Evolutionary conservation across 176 grass and related monocot species (phyloP).

Genomic region (Oryza longistaminata): DNA sequence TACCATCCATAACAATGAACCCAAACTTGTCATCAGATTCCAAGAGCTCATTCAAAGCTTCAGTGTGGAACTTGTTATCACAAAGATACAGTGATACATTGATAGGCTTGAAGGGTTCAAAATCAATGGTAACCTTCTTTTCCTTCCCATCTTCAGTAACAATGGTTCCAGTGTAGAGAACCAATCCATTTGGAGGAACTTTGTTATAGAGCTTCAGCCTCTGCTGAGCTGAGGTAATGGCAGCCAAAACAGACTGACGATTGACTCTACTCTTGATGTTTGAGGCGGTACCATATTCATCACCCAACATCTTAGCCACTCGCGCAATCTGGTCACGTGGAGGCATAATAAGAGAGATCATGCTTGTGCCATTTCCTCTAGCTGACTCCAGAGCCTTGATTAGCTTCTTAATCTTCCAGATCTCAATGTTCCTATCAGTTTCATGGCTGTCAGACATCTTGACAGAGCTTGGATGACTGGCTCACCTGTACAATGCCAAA

Average conservation of each 20-base stretch:
- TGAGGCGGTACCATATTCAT: slow-evolving; percentile 60
- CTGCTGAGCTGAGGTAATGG: slow-evolving; percentile 59
- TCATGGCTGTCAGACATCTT: slow-evolving; percentile 59
- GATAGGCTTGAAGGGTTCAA: slow-evolving; percentile 63
- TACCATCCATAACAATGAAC: slow-evolving; percentile 65
- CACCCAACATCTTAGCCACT: slow-evolving; percentile 63
- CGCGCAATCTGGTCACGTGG: slow-evolving; percentile 51
- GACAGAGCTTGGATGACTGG: slow-evolving; percentile 1
- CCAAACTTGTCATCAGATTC: slow-evolving; percentile 62
- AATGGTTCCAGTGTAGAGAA: slow-evolving; percentile 65
- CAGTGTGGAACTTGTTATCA: slow-evolving; percentile 62
- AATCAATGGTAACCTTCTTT: slow-evolving; percentile 63
- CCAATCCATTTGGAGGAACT: slow-evolving; percentile 56
- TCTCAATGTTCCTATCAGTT: slow-evolving; percentile 60
- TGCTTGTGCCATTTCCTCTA: slow-evolving; percentile 63
- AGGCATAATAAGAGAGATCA: slow-evolving; percentile 66
- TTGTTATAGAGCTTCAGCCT: slow-evolving; percentile 62
- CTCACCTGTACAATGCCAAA: slow-evolving; percentile 24
- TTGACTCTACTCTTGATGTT: slow-evolving; percentile 64
- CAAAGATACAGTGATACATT: slow-evolving; percentile 55
- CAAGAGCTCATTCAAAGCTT: slow-evolving; percentile 54
- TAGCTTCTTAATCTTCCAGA: slow-evolving; percentile 66
- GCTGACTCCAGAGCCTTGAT: slow-evolving; percentile 58
- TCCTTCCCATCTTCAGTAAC: slow-evolving; percentile 61
- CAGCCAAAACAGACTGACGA: slow-evolving; percentile 55